Evolutionary conservation across 148 eudicot genomes (phyloP), one percentile per base, ranked within the genome.

Genomic region (Persicaria tinctoria): DNA sequence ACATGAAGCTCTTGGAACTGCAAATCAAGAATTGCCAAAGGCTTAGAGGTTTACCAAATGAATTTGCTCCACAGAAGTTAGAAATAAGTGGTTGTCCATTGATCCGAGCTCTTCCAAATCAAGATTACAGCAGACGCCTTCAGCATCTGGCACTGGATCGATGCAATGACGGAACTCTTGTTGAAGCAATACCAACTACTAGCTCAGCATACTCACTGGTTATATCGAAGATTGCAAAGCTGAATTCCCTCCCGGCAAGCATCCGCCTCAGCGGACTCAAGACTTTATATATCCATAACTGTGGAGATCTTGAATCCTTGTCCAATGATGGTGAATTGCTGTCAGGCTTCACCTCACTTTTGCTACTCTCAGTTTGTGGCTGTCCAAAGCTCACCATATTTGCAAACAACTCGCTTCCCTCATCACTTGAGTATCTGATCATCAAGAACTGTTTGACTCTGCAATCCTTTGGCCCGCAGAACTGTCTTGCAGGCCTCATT

Each of bases 181-280:
- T 80, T 59, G 78, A 74, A 48, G 75, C 76, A 63, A 82, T 82
- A 44, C 78, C 77, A 32, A 49, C 62, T 10, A 80, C 84, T 16
- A 49, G 32, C 64, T 78, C 84, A 46, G 47, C 83, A 32, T 78
- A 83, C 70, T 80, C 85, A 5, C 75, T 83, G 77, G 77, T 80
- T 51, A 76, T 85, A 23, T 85, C 87, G 73, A 82, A 80, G 64
- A 72, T 78, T 75, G 72, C 70, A 16, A 70, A 71, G 73, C 44
- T 85, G 27, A 54, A 57, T 20, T 45, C 75, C n/a, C 76, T 63
- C 69, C 69, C 69, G 4, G n/a, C 8, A 63, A 63, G 46, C 10
- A 32, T 32, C 46, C 32, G 17, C 46, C 69, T 63, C 17, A 63
- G 69, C 8, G 69, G 69, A 27, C 68, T 62, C 68, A 62, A 62